Base-by-base conservation (phyloP, 2,329 filamentous ascomycete species). In the Paraphaeosphaeria sporulosa region DNA sequence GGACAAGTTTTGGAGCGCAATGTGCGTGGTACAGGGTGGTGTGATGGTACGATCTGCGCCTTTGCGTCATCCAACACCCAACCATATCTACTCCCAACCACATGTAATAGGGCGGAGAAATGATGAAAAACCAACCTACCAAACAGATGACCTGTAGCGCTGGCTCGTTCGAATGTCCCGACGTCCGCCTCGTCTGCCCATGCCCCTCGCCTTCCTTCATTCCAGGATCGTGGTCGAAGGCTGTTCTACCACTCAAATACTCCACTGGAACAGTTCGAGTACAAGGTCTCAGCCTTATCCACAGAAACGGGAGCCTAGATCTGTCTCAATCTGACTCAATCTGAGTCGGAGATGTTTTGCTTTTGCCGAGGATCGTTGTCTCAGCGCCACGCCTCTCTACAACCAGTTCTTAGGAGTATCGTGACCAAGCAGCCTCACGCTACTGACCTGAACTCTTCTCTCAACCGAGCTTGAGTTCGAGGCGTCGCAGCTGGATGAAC, bases 101-200 rank as follows among this genome's bases (percentile, higher is more conserved):
- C 30, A 32, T 32, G 7, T 12, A 8, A 5, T 12, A 8, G 2
- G 8, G n/a, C 51, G 25, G 46, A 52, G n/a, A 27, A 48, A 36
- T 38, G 57, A 50, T n/a, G 17, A 19, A 15, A 36, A 36, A 77
- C 77, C 65, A 36, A 77, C 77, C 65, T 67, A 79, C 78, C 70
- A 84, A 74, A 71, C 81, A 84, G 55, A 83, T 81, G 17, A 84
- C 81, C 69, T 84, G 82, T 46, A 84, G 77, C 32, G 77, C 77
- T 60, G 77, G 75, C 64, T 74, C 78, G 61, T 68, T 75, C 59
- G 66, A 57, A 64, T 76, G 63, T 44, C 75, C 74, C 27, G 72
- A 75, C 55, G 68, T 66, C 62, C 77, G 72, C 67, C 78, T 73
- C 64, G 72, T 68, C 64, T 77, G 71, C 62, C 68, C 72, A 56